Conservation (phyloP, 257 asterid species). For the Paraleonurus japonicus region DNA sequence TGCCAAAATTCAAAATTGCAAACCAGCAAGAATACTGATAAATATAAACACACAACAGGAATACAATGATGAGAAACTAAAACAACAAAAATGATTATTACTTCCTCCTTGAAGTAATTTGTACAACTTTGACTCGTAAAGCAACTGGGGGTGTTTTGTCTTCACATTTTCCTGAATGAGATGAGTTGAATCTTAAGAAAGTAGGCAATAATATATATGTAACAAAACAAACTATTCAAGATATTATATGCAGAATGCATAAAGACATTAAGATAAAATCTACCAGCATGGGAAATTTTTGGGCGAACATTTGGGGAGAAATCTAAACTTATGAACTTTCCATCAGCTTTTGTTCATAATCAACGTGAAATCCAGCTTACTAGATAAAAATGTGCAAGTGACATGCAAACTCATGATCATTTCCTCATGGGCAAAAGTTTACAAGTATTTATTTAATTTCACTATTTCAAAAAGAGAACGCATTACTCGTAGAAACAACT, state of each 20-base stretch:
- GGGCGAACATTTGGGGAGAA: not conserved
- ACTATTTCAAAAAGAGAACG: not conserved
- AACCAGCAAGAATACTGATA: constrained; percentile 27
- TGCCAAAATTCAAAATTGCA: constrained; percentile 33
- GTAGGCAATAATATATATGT: not conserved
- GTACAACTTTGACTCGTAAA: constrained; percentile 66
- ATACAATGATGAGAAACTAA: constrained; percentile 11
- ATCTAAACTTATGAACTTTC: not conserved
- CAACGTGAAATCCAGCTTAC: not conserved
- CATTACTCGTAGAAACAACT: not conserved
- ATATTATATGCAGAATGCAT: not conserved
- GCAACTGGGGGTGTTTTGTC: constrained; percentile 67
- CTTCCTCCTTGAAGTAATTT: constrained; percentile 71
- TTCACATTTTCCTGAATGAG: constrained; percentile 61
- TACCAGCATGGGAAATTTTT: constrained; percentile 9
- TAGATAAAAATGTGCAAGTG: not conserved
- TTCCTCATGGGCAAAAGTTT: not conserved
- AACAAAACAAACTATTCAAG: not conserved
- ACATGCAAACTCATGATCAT: not conserved
- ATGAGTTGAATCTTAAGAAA: not conserved
- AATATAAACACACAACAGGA: constrained; percentile 4
- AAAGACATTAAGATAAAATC: not conserved
- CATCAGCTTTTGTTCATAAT: not conserved
- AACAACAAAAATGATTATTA: constrained; percentile 31
- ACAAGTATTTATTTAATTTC: not conserved